Base-by-base conservation (phyloP, 2,329 filamentous ascomycete genomes). In the Raffaelea albimanens region DNA sequence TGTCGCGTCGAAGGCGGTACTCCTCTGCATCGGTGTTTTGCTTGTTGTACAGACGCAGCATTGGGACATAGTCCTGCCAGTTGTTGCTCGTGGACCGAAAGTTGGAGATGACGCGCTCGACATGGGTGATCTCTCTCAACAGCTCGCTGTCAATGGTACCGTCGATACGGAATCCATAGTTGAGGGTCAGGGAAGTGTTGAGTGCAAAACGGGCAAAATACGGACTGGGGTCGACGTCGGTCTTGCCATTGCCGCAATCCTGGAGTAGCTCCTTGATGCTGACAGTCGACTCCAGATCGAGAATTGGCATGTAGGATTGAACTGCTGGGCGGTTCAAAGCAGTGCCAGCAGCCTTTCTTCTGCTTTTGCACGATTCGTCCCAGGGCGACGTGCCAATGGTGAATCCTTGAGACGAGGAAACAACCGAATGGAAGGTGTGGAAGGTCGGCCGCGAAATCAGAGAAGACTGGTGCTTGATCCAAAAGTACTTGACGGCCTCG, bases 321-420 rank as follows among this genome's bases (percentile, higher is more conserved):
- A 86, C 55, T 5, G 55, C 50, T 2, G 85, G 85, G 0, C 83
- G 75, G 61, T 90, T 90, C 20, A 91, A 71, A 0, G 87, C 85
- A 0, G 85, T 87, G 2, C 83, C 85, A 2, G 85, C 86, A 0
- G 84, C 85, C 67, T 87, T 90, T 51, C 87, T 77, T 4, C 85
- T 76, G 21, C 73, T 70, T 63, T 90, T 91, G 66, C 84, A 87
- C 2, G 81, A 87, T 44, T 88, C 85, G 52, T 90, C 85, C 83
- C 86, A 93, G 0, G 87, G 86, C 0, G 85, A 89, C 0, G 86
- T 88, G 1, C 87, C 87, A 51, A 93, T 88, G 0, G 86, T 91
- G 63, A 88, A 85, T 5, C 85, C 85, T 55, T 88, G 83, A 0
- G 83, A 86, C 31, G 73, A 79, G 2, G 85, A 88, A 3, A 89